Evolutionary conservation across 2,329 filamentous ascomycete genomes (phyloP), one percentile per base, ranked within the genome.

Genomic region (Aspergillus japonicus): DNA sequence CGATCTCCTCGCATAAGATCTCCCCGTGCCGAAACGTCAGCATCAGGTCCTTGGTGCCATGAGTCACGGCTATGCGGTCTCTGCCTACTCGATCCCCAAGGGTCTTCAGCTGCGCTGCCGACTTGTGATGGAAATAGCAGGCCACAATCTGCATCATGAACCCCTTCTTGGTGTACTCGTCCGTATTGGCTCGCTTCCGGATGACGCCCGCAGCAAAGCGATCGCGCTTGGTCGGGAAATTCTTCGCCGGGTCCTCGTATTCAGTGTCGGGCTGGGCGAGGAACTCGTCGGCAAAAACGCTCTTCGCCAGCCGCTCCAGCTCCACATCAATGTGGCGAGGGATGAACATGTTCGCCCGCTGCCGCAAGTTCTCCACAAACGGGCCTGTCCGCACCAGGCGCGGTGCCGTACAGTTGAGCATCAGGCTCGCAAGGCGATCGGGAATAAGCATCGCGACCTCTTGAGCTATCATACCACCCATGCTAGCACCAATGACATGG

Each of bases 381-480:
- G 69, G 68, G 16, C 76, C 52, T 47, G 86, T 87, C 75, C 87
- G 87, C 64, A 87, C 83, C 59, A 89, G 80, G 35, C 73, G 72
- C 4, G 86, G 83, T 1, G 87, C 84, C 2, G 88, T 90, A 72
- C 83, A 86, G 62, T 87, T 75, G 3, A 91, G 81, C 35, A 78
- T 82, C 19, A 91, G 77, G 16, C 82, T 85, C 24, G 78, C 77
- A 56, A 90, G 72, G 50, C 83, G 79, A 12, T 76, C 63, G 3
- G 72, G 70, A 39, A 73, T 68, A 4, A 73, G 62, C 59, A 71
- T 68, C 5, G 57, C 84, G 4, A 96, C 71, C 77, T 96, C 92
- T 75, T 96, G 92, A 2, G 90, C 86, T 68, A 96, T 94, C 92
- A 96, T 96, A 69, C 92, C 92, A 64, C 92, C 92, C 84, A 96